Evolutionary conservation across 306 rosid species (phyloP), one percentile per base, ranked within the genome.

Genomic region (Calophaca sinica): DNA sequence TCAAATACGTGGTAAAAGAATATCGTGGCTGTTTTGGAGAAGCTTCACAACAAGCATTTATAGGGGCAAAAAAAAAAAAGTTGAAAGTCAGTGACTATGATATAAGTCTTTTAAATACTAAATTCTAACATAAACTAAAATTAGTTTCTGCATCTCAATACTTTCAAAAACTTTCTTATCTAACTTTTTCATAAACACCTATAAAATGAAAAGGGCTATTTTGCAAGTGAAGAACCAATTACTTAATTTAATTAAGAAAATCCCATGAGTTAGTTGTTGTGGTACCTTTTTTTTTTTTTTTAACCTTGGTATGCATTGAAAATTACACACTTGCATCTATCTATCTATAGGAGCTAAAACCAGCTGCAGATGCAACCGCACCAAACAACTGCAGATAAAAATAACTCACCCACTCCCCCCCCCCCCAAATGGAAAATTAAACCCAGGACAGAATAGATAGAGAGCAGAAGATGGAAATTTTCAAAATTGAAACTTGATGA

Each of bases 401-500:
- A 9, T 29, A 31, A 32, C 4, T n/a, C n/a, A n/a, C n/a, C n/a
- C n/a, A n/a, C n/a, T n/a, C n/a, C n/a, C n/a, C n/a, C n/a, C n/a
- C n/a, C 5, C 49, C 62, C 12, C 70, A 20, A 20, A 20, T 1
- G 15, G 41, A 3, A 9, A 54, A 7, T 31, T 0, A 54, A 60
- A 49, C 4, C 15, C 9, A 36, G 1, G n/a, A 45, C 9, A 32
- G 2, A 3, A 58, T 12, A 48, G 31, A 48, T 4, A 46, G 1
- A 58, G 8, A 44, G 5, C 41, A 60, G 0, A 48, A 77, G 35
- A 36, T 32, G 49, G 9, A 9, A 14, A 26, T 1, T 44, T 20
- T 26, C 51, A 77, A 64, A 75, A 57, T 41, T 42, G 60, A 70
- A 64, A 62, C 74, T 28, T 62, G 49, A 50, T 13, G n/a, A 55